Evolutionary conservation across 495 filamentous ascomycete species (phyloP).

Genomic region (Talaromyces liani): DNA sequence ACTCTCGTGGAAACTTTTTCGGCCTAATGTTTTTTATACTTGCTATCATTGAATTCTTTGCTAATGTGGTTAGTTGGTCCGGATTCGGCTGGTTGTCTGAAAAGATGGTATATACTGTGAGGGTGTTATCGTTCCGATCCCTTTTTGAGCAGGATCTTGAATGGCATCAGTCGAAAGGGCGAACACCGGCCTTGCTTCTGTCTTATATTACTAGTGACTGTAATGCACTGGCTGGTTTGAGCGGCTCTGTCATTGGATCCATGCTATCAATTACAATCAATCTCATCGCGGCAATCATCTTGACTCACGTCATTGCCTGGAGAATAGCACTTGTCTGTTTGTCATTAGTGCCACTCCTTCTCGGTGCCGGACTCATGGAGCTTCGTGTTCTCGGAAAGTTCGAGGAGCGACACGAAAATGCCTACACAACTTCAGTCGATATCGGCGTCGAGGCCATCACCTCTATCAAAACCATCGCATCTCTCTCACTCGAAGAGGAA

Average conservation of each 20-base stretch:
- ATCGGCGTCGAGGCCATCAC: slow-evolving; percentile 45
- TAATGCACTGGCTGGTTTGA: slow-evolving; percentile 40
- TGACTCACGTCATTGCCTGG: slow-evolving; percentile 39
- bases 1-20: slow-evolving; percentile 37
- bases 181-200: slow-evolving; percentile 38
- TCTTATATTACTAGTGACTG: slow-evolving; percentile 45
- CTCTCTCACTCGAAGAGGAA: slow-evolving; percentile 39
- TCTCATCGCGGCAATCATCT: slow-evolving; percentile 34
- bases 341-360: slow-evolving; percentile 32
- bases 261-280: slow-evolving; percentile 40
- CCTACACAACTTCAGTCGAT: slow-evolving; percentile 41
- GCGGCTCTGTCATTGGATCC: slow-evolving; percentile 35
- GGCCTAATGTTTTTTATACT: slow-evolving; percentile 51
- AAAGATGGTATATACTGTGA: slow-evolving; percentile 41
- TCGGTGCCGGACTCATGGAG: slow-evolving; percentile 44
- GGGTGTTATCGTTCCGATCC: slow-evolving; percentile 43
- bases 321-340: slow-evolving; percentile 33
- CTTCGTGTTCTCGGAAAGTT: slow-evolving; percentile 45
- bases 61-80: slow-evolving; percentile 42
- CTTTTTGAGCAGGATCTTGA: slow-evolving; percentile 46
- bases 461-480: slow-evolving; percentile 48
- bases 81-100: slow-evolving; percentile 46
- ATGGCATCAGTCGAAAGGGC: slow-evolving; percentile 45
- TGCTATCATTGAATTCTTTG: slow-evolving; percentile 44
- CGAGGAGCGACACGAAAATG: slow-evolving; percentile 50